Evolutionary conservation across 73 alveolate genomes (phyloP).

Genomic region (Paramecium caudatum): DNA sequence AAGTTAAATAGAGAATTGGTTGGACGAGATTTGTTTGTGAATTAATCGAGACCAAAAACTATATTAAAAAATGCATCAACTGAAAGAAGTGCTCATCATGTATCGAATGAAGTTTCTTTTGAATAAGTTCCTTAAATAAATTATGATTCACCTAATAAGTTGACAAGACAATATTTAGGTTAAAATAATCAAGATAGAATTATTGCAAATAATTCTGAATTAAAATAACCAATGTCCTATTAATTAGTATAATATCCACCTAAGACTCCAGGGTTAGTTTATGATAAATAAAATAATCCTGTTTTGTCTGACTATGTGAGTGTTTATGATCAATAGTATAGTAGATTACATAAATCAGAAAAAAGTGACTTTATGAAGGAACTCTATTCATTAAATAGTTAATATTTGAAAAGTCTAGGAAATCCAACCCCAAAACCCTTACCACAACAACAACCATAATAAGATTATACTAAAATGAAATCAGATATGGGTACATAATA

Average conservation of each 20-base stretch:
- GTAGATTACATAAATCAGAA: constrained; percentile 15
- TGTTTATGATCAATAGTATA: constrained; percentile 43
- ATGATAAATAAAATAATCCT: constrained; percentile 41
- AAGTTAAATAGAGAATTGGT: constrained; percentile 7
- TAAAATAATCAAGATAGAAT: not conserved
- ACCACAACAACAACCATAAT: too few species aligned
- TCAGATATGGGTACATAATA: not conserved
- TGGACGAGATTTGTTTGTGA: not conserved
- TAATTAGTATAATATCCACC: constrained; percentile 43
- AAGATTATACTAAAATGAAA: not conserved
- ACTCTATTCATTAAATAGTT: not conserved
- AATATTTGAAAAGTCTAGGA: too few species aligned
- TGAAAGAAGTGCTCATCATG: not conserved
- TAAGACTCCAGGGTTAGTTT: constrained; percentile 36
- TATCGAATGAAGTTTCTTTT: not conserved
- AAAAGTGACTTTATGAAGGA: constrained; percentile 45
- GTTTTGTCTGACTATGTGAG: constrained; percentile 46
- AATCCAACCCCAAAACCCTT: too few species aligned
- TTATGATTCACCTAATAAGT: constrained; percentile 22
- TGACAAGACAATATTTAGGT: not conserved
- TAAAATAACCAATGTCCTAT: too few species aligned
- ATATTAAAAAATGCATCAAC: not conserved
- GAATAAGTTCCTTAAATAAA: constrained; percentile 7
- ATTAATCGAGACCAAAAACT: constrained; percentile 67
- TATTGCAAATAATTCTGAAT: too few species aligned